phyloP scores from a whole-genome alignment of 2,329 filamentous ascomycete genomes.

The Stagonosporopsis chrysanthemi region DNA sequence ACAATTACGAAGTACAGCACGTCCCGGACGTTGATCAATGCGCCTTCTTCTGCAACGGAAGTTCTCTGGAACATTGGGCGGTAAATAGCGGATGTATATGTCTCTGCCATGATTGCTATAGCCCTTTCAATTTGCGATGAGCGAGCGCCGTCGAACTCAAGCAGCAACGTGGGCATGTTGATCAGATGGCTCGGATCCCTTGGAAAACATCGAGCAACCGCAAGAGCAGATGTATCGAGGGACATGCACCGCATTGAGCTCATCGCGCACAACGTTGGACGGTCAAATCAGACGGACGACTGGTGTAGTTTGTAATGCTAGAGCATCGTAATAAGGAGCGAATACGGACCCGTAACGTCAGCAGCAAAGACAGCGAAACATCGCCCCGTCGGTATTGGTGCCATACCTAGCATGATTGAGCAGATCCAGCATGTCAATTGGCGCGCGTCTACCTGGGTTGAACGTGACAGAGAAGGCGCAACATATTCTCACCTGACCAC shows the following conservation, averaged over 20 bases:
- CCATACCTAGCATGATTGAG: background rate
- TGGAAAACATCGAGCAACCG: background rate
- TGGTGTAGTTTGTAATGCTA: background rate
- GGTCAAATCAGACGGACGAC: background rate
- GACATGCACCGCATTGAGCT: background rate
- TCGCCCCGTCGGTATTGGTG: background rate
- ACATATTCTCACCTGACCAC: background rate
- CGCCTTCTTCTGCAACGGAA: background rate
- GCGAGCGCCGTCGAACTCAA: background rate
- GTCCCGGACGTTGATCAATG: conserved; percentile 2
- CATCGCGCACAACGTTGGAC: background rate
- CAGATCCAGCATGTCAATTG: background rate
- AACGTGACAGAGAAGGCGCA: background rate
- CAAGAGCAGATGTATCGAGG: background rate
- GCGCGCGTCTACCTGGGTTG: background rate
- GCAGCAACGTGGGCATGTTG: background rate
- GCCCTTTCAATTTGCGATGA: background rate
- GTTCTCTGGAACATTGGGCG: background rate
- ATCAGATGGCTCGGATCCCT: background rate
- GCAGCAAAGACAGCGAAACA: background rate
- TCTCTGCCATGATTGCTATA: background rate
- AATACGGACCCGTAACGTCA: background rate
- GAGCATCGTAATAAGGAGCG: background rate
- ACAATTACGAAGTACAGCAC: conserved; percentile 7
- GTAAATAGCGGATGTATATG: background rate